Conservation (phyloP, 208 protist genomes). For the Trypanosoma avium region DNA sequence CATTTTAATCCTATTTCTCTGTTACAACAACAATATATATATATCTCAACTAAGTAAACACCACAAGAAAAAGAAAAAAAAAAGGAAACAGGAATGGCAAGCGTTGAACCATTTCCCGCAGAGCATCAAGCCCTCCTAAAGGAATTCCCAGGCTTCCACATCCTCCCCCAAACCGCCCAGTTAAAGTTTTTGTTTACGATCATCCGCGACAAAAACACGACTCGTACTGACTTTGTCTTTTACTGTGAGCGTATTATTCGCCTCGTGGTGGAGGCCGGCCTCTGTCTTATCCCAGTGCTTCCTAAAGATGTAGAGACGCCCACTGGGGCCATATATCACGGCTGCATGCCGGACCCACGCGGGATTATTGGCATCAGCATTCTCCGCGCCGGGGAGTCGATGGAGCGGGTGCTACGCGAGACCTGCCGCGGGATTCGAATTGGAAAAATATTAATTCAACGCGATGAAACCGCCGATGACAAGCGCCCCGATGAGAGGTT, state of each 20-base stretch:
- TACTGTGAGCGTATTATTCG: conserved; percentile 96
- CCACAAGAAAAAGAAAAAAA: no score
- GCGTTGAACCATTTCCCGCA: not conserved
- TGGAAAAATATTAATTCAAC: conserved; percentile 98
- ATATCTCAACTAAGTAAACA: no score
- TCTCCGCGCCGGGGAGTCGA: conserved; percentile 96
- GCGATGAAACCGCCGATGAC: conserved; percentile 90
- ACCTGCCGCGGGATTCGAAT: conserved; percentile 95
- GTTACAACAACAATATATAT: no score
- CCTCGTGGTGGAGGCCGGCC: conserved; percentile 92
- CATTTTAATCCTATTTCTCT: no score
- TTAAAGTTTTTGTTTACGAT: conserved; percentile 94
- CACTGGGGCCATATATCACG: conserved; percentile 79
- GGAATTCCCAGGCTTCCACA: conserved; percentile 43
- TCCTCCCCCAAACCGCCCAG: conserved; percentile 87
- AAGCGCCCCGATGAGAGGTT: conserved; percentile 88
- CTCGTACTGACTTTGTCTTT: conserved; percentile 96
- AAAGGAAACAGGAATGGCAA: not conserved
- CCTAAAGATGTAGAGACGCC: conserved; percentile 91
- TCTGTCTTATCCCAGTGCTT: conserved; percentile 85
- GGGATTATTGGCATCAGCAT: conserved; percentile 97
- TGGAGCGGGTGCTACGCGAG: conserved; percentile 94
- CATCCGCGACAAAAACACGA: conserved; percentile 91
- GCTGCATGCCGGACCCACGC: conserved; percentile 60
- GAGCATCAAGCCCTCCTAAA: conserved; percentile 6